phyloP scores from a whole-genome alignment of 2,329 filamentous ascomycete genomes.

The Exophiala aquamarina region DNA sequence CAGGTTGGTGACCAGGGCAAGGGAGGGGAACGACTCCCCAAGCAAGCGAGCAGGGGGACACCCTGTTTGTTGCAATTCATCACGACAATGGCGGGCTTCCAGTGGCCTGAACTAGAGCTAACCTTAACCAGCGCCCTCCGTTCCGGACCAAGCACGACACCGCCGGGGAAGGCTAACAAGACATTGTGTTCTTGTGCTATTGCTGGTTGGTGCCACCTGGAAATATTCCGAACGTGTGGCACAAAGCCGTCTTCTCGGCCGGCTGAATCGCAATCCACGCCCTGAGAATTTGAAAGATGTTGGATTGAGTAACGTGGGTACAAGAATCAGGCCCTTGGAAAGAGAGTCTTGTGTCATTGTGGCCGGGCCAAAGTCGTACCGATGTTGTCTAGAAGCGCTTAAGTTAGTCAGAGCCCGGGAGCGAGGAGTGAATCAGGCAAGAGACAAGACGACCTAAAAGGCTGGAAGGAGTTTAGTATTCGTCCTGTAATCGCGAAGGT shows the following conservation, averaged over 20 bases:
- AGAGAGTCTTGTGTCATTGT: too few relatives aligned
- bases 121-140: conserved; percentile 8
- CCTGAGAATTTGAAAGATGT: conserved; percentile 18
- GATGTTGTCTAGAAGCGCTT: too few relatives aligned
- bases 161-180: conserved; percentile 15
- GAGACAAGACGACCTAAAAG: too few relatives aligned
- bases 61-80: conserved; percentile 17
- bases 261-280: conserved; percentile 19
- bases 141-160: conserved; percentile 21
- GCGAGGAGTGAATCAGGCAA: too few relatives aligned
- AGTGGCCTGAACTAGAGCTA: conserved; percentile 9
- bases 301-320: conserved; percentile 18
- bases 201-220: conserved; percentile 23
- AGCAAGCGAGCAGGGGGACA: conserved; percentile 1
- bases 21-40: conserved; percentile 5
- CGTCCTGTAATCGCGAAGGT: too few relatives aligned
- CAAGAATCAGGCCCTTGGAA: conserved; percentile 3
- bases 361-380: too few relatives aligned
- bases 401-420: too few relatives aligned
- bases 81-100: conserved; percentile 12
- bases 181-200: conserved; percentile 1
- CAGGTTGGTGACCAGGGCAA: conserved; percentile 19
- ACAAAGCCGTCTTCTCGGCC: conserved; percentile 20
- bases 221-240: conserved; percentile 24
- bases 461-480: too few relatives aligned